phyloP scores from a whole-genome alignment of 306 rosid species.

The Pyrus betulifolia region DNA sequence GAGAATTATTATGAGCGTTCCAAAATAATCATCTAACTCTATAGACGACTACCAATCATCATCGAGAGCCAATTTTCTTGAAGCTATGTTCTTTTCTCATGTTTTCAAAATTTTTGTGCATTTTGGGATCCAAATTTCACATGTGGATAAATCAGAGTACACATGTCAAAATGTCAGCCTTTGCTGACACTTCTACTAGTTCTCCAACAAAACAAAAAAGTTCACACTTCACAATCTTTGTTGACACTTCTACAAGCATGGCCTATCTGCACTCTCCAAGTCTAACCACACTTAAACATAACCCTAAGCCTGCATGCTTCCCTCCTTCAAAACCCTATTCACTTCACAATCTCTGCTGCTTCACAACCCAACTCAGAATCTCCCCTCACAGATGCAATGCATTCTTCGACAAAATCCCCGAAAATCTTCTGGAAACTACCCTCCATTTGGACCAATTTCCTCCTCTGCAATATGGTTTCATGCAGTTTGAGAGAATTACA shows the following conservation, averaged over 20 bases:
- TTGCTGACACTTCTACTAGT: constrained; percentile 12
- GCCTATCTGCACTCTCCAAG: constrained; percentile 50
- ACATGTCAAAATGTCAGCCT: constrained; percentile 37
- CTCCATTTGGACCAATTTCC: constrained; percentile 49
- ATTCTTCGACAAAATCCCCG: constrained; percentile 36
- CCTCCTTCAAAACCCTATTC: constrained; percentile 31
- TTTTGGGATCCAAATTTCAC: neutral
- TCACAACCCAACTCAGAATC: constrained; percentile 29
- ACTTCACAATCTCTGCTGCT: constrained; percentile 23
- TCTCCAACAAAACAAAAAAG: constrained; percentile 5
- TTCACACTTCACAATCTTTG: too few species aligned
- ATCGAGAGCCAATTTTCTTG: neutral
- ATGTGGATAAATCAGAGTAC: constrained; percentile 37
- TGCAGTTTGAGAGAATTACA: constrained; percentile 37
- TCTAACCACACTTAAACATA: constrained; percentile 40
- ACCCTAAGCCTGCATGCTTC: constrained; percentile 17
- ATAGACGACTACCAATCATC: neutral
- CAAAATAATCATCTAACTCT: too few species aligned
- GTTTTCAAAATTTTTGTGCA: neutral
- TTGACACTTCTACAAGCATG: constrained; percentile 25
- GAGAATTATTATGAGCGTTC: too few species aligned
- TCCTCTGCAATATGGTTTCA: constrained; percentile 40
- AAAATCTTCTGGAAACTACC: constrained; percentile 27
- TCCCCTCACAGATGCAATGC: constrained; percentile 39
- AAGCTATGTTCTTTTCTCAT: neutral